Conservation (phyloP, 2,329 filamentous ascomycete genomes). For the Claviceps citrina region DNA sequence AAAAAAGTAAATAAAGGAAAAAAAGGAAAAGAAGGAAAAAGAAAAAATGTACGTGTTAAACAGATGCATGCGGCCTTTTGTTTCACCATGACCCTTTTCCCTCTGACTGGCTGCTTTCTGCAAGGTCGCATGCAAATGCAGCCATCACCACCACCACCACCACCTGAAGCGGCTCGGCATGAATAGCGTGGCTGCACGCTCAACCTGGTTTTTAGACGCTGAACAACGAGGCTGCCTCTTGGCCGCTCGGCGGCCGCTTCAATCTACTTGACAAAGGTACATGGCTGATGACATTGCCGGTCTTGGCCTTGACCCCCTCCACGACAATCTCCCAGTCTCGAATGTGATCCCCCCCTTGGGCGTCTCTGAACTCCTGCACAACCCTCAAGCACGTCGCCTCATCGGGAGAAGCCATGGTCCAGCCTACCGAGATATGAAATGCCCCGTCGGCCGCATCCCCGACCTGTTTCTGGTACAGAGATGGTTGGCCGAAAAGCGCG, state of each 20-base stretch:
- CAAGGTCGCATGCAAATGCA: neutral
- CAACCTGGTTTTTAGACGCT: conserved; percentile 5
- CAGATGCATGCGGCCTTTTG: no score
- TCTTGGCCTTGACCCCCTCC: conserved; percentile 53
- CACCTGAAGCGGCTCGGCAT: no score
- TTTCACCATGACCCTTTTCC: no score
- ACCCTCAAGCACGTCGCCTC: conserved; percentile 19
- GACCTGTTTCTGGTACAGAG: conserved; percentile 43
- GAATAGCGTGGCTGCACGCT: no score
- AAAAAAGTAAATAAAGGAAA: no score
- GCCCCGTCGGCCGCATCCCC: conserved; percentile 21
- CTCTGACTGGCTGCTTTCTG: no score
- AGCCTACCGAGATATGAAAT: conserved; percentile 85
- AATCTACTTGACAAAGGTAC: conserved; percentile 20
- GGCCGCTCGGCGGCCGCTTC: neutral
- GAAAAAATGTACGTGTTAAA: no score
- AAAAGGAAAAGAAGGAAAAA: no score
- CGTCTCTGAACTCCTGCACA: conserved; percentile 11
- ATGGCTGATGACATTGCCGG: conserved; percentile 52
- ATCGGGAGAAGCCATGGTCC: conserved; percentile 48
- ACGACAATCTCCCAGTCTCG: conserved; percentile 35
- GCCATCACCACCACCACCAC: no score
- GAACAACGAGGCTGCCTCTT: conserved; percentile 6
- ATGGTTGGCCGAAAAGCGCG: conserved; percentile 45
- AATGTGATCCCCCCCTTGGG: conserved; percentile 18